Conservation (phyloP, 805 yeast genomes). For the Wickerhamiella bombiphila region DNA sequence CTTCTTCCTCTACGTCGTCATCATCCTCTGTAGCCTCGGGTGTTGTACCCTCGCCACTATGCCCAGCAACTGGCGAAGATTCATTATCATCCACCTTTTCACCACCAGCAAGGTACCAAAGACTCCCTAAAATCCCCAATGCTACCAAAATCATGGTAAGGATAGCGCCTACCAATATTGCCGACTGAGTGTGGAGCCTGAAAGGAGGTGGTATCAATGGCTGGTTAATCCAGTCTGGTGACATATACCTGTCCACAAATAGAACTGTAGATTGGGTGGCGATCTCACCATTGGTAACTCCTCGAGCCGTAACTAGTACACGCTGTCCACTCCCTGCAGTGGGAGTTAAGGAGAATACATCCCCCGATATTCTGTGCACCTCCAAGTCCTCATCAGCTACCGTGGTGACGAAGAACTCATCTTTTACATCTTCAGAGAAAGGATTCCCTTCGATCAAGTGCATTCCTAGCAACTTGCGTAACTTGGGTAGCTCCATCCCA, state of each 20-base stretch:
- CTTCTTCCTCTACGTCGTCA: neutral
- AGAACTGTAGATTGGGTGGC: conserved; percentile 19
- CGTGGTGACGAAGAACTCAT: conserved; percentile 15
- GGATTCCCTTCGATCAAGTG: conserved; percentile 57
- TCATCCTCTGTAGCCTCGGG: too few species aligned
- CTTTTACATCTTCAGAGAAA: conserved; percentile 13
- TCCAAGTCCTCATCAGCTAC: conserved; percentile 18
- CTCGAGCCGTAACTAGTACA: conserved; percentile 15
- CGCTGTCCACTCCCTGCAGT: conserved; percentile 19
- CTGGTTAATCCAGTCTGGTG: conserved; percentile 22
- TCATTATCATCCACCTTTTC: conserved; percentile 6
- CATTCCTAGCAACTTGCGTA: conserved; percentile 35
- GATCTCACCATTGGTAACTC: conserved; percentile 13
- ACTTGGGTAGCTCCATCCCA: conserved; percentile 22
- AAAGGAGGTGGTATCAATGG: conserved; percentile 19
- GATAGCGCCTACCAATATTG: conserved; percentile 21
- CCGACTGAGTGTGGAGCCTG: conserved; percentile 21
- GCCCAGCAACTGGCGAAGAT: neutral
- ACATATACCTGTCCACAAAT: conserved; percentile 22
- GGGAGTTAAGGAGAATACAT: conserved; percentile 8
- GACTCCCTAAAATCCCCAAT: conserved; percentile 9
- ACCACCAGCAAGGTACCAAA: conserved; percentile 5
- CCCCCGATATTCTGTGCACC: conserved; percentile 14
- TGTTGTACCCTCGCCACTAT: too few species aligned
- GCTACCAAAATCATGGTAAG: conserved; percentile 15